Evolutionary conservation across 2,329 filamentous ascomycete genomes (phyloP), one percentile per base, ranked within the genome.

Genomic region (Achaetomium macrosporum): DNA sequence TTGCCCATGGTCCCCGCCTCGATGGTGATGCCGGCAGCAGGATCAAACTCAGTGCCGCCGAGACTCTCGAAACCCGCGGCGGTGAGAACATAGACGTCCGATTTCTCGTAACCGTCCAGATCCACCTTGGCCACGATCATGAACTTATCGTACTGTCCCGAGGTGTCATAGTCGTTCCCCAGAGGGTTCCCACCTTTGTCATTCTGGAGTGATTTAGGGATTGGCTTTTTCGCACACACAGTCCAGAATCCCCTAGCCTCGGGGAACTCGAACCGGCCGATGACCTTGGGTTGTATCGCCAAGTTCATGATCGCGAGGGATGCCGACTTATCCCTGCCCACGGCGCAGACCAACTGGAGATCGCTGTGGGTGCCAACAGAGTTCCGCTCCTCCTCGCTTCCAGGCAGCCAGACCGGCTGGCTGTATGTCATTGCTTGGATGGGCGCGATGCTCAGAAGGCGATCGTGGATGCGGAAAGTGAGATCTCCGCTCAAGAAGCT

Each of bases 1-100:
- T 82, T 81, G n/a, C 87, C 87, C 68, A 99, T 82, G 0, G 86
- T 87, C 15, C 88, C 89, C 16, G 93, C 87, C 61, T 95, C 87
- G 43, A 97, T 78, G 0, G 93, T 96, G 31, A 85, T 82, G 25
- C 91, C 93, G 57, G 91, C 89, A 42, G 89, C 88, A 4, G 87
- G 84, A 57, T 99, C 95, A 65, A 97, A 96, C 64, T 99, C 93
- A 0, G 90, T 90, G 37, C 86, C 89, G 35, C 82, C 82, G 8
- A 92, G 77, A 37, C 87, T 82, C 65, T 90, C 85, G 54, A 95
- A 83, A 3, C 83, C 83, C 30, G 83, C 82, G 1, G 80, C 82
- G n/a, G 84, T 87, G 37, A 92, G 74, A 39, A 82, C 79, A 63
- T 91, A 91, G 2, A 95, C 84, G 51, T 88, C 83, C 1, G 89